phyloP scores from a whole-genome alignment of 2,329 filamentous ascomycete species.

The Claviceps digitariae region DNA sequence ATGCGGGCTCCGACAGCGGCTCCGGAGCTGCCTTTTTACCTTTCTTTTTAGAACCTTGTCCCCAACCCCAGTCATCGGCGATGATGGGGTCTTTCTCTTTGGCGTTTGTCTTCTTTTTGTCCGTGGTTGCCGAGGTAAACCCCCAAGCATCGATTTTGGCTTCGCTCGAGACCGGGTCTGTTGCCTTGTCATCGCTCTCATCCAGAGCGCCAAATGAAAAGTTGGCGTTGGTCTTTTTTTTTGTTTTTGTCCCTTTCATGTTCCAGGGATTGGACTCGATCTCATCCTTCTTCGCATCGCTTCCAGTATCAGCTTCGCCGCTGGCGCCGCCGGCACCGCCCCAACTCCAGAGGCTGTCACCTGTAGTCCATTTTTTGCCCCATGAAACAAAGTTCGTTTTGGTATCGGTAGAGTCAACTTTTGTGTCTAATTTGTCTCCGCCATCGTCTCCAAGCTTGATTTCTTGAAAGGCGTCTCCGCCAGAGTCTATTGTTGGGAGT shows the following conservation, averaged over 20 bases:
- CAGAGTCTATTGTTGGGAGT: conserved; percentile 24
- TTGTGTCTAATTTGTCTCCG: conserved; percentile 42
- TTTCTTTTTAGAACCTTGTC: conserved; percentile 26
- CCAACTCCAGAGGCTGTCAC: conserved; percentile 32
- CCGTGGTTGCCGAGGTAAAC: conserved; percentile 15
- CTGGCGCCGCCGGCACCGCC: conserved; percentile 15
- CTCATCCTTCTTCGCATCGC: conserved; percentile 27
- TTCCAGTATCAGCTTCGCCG: conserved; percentile 13
- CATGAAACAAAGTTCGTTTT: conserved; percentile 41
- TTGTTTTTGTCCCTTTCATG: conserved; percentile 32
- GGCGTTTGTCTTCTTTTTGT: conserved; percentile 24
- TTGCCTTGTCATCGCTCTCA: conserved; percentile 24
- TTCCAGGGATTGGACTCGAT: conserved; percentile 37
- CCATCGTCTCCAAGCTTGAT: conserved; percentile 50
- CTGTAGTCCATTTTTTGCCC: conserved; percentile 47
- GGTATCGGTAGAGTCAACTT: conserved; percentile 33
- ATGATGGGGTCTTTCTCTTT: conserved; percentile 12
- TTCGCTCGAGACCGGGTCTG: conserved; percentile 18
- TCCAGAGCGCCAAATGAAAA: conserved; percentile 36
- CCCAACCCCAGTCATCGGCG: conserved; percentile 22
- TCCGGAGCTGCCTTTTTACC: conserved; percentile 18
- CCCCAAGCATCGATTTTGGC: conserved; percentile 19
- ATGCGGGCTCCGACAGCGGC: conserved; percentile 8
- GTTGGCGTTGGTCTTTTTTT: conserved; percentile 33
- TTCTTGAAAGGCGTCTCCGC: conserved; percentile 46